Evolutionary conservation across 2,329 filamentous ascomycete species (phyloP).

Genomic region (Alternaria angustiovoidea): DNA sequence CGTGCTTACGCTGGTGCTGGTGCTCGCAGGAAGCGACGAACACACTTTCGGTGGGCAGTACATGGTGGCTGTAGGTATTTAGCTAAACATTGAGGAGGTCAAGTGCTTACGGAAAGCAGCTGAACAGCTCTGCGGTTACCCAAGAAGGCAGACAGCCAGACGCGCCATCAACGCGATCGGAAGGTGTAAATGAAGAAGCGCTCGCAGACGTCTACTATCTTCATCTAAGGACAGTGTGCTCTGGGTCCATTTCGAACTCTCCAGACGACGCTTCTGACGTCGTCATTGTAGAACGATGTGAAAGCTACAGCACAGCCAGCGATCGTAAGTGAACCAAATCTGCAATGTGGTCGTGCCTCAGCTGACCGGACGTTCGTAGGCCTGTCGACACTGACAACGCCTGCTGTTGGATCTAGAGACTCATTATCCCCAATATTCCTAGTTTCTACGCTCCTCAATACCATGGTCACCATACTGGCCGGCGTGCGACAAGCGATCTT

Average conservation of each 20-base stretch:
- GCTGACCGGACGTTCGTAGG: background rate
- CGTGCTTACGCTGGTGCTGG: slow-evolving; percentile 26
- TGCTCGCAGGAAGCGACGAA: slow-evolving; percentile 24
- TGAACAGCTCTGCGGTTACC: background rate
- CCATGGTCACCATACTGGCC: background rate
- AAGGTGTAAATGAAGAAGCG: too few relatives aligned
- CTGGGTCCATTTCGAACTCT: background rate
- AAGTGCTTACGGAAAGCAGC: background rate
- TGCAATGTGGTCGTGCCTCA: background rate
- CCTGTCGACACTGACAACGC: background rate
- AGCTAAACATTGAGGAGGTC: background rate
- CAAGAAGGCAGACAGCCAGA: background rate
- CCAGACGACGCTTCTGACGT: background rate
- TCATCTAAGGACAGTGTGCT: slow-evolving; percentile 4
- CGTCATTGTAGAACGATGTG: background rate
- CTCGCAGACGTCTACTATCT: slow-evolving; percentile 8
- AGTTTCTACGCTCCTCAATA: background rate
- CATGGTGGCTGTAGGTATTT: slow-evolving; percentile 27
- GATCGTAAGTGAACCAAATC: background rate
- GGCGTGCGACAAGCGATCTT: slow-evolving; percentile 20
- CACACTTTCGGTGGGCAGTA: slow-evolving; percentile 25
- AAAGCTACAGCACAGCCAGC: background rate
- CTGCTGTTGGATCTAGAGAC: background rate
- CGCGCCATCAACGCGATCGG: background rate
- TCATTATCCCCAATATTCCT: background rate